Evolutionary conservation across 306 rosid genomes (phyloP).

Genomic region (Cucurbita maxima): DNA sequence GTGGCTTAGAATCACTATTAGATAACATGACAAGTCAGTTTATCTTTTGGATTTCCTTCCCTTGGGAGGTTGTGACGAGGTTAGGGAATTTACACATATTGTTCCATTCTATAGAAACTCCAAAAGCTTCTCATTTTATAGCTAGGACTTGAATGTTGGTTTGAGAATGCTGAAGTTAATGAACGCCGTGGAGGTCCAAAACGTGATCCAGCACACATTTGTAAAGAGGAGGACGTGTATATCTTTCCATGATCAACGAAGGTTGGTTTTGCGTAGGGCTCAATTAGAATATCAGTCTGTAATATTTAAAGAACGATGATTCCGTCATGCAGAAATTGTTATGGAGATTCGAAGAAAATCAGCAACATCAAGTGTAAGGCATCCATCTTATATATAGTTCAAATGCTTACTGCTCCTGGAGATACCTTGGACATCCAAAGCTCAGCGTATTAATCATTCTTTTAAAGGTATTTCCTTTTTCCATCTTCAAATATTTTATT

Average conservation of each 20-base stretch:
- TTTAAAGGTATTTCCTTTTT: not conserved
- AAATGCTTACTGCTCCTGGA: not conserved
- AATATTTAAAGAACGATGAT: not conserved
- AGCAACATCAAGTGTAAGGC: not conserved
- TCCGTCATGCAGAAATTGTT: not conserved
- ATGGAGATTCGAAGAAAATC: not conserved
- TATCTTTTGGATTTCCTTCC: constrained; percentile 38
- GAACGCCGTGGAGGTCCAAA: constrained; percentile 45
- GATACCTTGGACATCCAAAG: not conserved
- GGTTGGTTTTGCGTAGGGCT: not conserved
- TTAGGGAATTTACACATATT: constrained; percentile 20
- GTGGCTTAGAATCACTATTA: constrained; percentile 49
- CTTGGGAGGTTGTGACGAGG: constrained; percentile 24
- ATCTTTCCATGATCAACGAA: constrained; percentile 25
- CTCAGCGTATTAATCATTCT: not conserved
- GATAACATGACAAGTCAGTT: constrained; percentile 33
- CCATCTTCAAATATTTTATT: not conserved
- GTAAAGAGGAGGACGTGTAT: constrained; percentile 51
- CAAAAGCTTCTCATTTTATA: constrained; percentile 28
- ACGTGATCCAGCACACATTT: constrained; percentile 37
- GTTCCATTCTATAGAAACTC: constrained; percentile 50
- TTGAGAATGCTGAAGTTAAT: constrained; percentile 21
- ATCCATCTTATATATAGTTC: not conserved
- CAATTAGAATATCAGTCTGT: no score
- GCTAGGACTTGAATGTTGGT: constrained; percentile 38